A percentile compares a stretch with the other conserved stretches of the same genome.
These are phyloP conservation scores for Globisporangium heterothallicum DNA, from an alignment of 352 stramenopile species.

Conservation along the genomic window DNA sequence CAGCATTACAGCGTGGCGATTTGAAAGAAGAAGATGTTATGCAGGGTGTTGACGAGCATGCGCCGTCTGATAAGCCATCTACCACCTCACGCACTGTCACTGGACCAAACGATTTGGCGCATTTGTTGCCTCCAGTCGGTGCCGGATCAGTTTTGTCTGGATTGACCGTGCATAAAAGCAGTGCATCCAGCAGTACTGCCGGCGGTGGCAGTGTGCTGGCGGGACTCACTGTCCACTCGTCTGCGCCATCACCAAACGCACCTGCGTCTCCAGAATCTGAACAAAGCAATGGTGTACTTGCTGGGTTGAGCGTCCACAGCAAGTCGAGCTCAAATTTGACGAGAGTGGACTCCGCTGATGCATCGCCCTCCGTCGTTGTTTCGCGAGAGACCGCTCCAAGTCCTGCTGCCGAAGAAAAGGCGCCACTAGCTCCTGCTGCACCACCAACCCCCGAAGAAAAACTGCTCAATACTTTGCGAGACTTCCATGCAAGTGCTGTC, in stretches of 20 bases:
- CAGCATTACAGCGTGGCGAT: constrained; percentile 70
- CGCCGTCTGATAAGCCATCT: constrained; percentile 19
- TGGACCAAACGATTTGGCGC: constrained; percentile 53
- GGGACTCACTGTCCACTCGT: constrained; percentile 60
- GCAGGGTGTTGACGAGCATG: constrained; percentile 12
- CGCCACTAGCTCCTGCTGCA: constrained; percentile 17
- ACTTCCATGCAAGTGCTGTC: constrained; percentile 70
- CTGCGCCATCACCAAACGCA: constrained; percentile 21
- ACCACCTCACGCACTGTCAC: constrained; percentile 24
- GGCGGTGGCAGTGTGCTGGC: constrained; percentile 36
- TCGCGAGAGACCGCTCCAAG: constrained; percentile 15
- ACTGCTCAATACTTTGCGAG: constrained; percentile 56
- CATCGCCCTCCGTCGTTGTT: constrained; percentile 18
- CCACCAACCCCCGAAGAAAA: constrained; percentile 58
- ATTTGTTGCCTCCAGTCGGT: constrained; percentile 58
- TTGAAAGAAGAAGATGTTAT: constrained; percentile 70
- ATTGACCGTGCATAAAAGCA: constrained; percentile 46
- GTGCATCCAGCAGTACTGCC: background rate
- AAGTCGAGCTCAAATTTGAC: constrained; percentile 12
- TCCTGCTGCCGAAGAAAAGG: constrained; percentile 14
- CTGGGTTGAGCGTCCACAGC: constrained; percentile 43
- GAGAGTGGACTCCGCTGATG: background rate
- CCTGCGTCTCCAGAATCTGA: constrained; percentile 17
- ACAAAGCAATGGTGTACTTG: constrained; percentile 29
- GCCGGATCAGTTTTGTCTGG: constrained; percentile 54